phyloP scores from a whole-genome alignment of 2,329 filamentous ascomycete species.

The Aspergillus transmontanensis region DNA sequence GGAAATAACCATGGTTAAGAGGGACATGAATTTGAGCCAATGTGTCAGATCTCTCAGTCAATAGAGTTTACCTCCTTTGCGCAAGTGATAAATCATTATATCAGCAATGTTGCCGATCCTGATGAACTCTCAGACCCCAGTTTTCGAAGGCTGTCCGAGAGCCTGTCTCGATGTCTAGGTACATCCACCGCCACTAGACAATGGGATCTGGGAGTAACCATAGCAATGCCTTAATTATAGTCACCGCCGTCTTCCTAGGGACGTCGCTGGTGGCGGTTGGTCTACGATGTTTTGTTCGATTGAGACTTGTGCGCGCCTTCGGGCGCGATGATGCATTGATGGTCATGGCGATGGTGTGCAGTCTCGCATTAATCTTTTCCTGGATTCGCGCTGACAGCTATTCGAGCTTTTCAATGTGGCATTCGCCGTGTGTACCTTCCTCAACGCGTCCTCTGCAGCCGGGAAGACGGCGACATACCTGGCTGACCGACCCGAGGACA shows the following conservation, averaged over 20 bases:
- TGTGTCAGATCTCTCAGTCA: too few relatives aligned
- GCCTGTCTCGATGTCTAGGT: background rate
- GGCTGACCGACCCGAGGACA: constrained; percentile 18
- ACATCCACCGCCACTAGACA: background rate
- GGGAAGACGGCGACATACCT: constrained; percentile 26
- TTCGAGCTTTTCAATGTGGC: constrained; percentile 27
- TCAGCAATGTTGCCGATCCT: background rate
- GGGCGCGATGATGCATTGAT: background rate
- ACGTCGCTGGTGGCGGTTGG: background rate
- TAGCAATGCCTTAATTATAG: background rate
- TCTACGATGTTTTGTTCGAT: background rate
- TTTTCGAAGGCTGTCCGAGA: background rate
- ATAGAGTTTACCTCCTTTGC: background rate
- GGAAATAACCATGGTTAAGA: background rate
- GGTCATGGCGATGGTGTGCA: background rate
- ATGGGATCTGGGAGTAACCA: background rate
- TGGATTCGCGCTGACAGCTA: background rate
- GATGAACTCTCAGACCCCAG: background rate
- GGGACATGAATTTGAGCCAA: background rate
- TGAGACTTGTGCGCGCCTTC: background rate
- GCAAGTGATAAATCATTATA: background rate
- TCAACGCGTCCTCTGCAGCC: constrained; percentile 29
- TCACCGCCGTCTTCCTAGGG: background rate
- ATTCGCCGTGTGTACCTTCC: constrained; percentile 31
- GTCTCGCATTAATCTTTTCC: background rate